Percentiles rank a stretch among this genome's conserved stretches.
Conservation (phyloP, 2,329 filamentous ascomycete species). For the Fusarium palustre region DNA sequence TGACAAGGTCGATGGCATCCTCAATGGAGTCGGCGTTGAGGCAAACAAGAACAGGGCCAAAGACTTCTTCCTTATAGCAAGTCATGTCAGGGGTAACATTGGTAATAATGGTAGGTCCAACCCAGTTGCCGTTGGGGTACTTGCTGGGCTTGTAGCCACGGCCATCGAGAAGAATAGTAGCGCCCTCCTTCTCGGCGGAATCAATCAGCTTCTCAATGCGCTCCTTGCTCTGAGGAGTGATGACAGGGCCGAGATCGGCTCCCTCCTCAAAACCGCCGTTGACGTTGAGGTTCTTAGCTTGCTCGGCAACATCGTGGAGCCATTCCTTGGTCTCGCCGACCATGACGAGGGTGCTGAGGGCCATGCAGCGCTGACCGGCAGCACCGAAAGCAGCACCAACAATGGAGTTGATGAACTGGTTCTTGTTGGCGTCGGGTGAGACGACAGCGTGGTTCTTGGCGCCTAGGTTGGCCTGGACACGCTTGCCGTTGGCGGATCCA, state of each 20-base stretch:
- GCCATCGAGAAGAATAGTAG: slow-evolving; percentile 84
- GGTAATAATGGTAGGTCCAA: slow-evolving; percentile 85
- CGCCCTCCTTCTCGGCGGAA: slow-evolving; percentile 82
- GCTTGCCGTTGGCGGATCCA: slow-evolving; percentile 86
- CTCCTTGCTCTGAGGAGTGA: slow-evolving; percentile 81
- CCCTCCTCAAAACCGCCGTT: slow-evolving; percentile 85
- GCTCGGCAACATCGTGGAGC: slow-evolving; percentile 81
- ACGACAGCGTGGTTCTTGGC: slow-evolving; percentile 91
- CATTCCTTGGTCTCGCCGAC: slow-evolving; percentile 88
- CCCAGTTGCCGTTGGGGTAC: slow-evolving; percentile 88
- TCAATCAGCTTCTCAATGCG: slow-evolving; percentile 82
- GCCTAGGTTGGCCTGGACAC: slow-evolving; percentile 87
- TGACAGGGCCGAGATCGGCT: slow-evolving; percentile 84
- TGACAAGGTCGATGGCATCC: slow-evolving; percentile 84
- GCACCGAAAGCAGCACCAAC: slow-evolving; percentile 87
- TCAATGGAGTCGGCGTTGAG: slow-evolving; percentile 82
- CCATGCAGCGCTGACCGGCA: slow-evolving; percentile 89
- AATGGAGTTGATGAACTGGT: slow-evolving; percentile 87
- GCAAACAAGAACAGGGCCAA: slow-evolving; percentile 85
- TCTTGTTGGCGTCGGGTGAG: slow-evolving; percentile 89
- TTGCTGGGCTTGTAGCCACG: slow-evolving; percentile 79
- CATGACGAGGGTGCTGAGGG: slow-evolving; percentile 83
- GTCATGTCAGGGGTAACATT: slow-evolving; percentile 84
- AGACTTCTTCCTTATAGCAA: slow-evolving; percentile 89
- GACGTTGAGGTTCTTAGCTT: slow-evolving; percentile 77